Percentiles rank a stretch among this genome's conserved stretches.
Conservation (phyloP, 2,329 filamentous ascomycete genomes). For the Uncinocarpus reesii region DNA sequence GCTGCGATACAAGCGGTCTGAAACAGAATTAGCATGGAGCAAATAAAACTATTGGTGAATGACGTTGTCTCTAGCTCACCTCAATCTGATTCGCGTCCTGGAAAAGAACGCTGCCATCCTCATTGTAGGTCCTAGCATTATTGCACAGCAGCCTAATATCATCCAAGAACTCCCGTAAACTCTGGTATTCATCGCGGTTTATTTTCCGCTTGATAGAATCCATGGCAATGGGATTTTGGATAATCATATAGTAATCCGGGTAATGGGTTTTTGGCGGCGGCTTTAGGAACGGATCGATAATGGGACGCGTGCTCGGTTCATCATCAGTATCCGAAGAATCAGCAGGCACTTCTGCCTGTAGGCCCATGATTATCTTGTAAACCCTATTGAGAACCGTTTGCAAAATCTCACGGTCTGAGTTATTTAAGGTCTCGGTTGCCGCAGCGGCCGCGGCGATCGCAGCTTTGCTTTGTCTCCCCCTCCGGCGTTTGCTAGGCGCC, state of each 20-base stretch:
- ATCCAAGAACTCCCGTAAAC: conserved; percentile 64
- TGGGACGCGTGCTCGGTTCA: conserved; percentile 55
- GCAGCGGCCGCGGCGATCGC: conserved; percentile 13
- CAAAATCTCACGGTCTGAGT: conserved; percentile 62
- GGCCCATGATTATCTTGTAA: conserved; percentile 68
- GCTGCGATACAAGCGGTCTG: conserved; percentile 44
- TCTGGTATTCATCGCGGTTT: conserved; percentile 87
- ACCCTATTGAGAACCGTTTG: conserved; percentile 68
- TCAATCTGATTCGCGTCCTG: conserved; percentile 88
- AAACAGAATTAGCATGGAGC: conserved; percentile 2
- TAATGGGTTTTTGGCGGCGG: conserved; percentile 81
- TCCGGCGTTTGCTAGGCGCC: conserved; percentile 66
- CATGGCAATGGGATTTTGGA: conserved; percentile 88
- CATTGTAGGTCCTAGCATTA: conserved; percentile 93
- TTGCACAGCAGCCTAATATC: conserved; percentile 77
- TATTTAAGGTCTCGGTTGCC: conserved; percentile 49
- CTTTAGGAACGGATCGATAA: conserved; percentile 91
- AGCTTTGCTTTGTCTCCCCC: conserved; percentile 60
- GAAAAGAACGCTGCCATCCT: conserved; percentile 85
- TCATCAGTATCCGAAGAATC: conserved; percentile 45
- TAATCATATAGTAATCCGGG: conserved; percentile 90
- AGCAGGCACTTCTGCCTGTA: conserved; percentile 62
- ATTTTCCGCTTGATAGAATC: conserved; percentile 90
- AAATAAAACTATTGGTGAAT: not conserved
- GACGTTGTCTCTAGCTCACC: conserved; percentile 45